Evolutionary conservation across 768 basidiomycete species (phyloP).

Genomic region (Mycena alexandri): DNA sequence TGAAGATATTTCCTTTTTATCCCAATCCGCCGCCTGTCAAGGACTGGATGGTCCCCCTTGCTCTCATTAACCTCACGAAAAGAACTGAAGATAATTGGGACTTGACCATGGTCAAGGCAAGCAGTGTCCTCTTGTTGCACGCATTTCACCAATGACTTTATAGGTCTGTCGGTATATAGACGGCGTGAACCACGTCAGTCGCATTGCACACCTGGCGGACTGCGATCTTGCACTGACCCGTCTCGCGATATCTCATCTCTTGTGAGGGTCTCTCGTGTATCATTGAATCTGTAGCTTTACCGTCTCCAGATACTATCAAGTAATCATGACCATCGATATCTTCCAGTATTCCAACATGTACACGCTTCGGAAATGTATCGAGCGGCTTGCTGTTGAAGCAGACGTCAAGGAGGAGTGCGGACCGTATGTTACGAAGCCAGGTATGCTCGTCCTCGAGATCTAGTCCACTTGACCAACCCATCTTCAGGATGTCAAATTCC

Average conservation of each 20-base stretch:
- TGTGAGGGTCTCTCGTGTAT: conserved; percentile 64
- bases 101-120: conserved; percentile 89
- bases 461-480: neutral
- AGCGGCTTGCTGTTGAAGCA: conserved; percentile 87
- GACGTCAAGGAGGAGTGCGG: conserved; percentile 94
- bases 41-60: conserved; percentile 96
- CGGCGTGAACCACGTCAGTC: conserved; percentile 91
- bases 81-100: conserved; percentile 96
- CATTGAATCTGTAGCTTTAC: conserved; percentile 2
- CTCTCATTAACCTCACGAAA: conserved; percentile 85
- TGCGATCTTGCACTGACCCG: conserved; percentile 87
- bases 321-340: conserved; percentile 96
- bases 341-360: conserved; percentile 99
- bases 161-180: conserved; percentile 87
- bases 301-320: conserved; percentile 86
- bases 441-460: conserved; percentile 49
- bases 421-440: conserved; percentile 86
- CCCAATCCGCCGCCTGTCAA: conserved; percentile 91
- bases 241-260: conserved; percentile 89
- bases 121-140: conserved; percentile 8
- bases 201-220: conserved; percentile 92
- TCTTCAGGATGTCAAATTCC: conserved; percentile 67
- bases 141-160: neutral
- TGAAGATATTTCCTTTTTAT: conserved; percentile 97
- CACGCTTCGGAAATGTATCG: conserved; percentile 86